Evolutionary conservation across 257 asterid genomes (phyloP).

Genomic region (Linderniella brevidens): DNA sequence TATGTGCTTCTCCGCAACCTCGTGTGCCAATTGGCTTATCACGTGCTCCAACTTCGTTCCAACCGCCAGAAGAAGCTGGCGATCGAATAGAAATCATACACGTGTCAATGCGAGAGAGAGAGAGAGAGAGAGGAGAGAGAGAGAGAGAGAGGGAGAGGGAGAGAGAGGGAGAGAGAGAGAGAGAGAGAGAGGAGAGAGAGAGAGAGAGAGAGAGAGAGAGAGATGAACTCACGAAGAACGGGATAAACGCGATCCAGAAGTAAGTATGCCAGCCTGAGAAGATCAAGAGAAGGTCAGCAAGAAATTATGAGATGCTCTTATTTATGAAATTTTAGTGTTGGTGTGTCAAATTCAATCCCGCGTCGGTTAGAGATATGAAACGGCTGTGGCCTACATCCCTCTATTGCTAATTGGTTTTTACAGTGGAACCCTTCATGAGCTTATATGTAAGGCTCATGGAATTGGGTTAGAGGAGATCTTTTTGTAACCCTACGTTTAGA

Average conservation of each 20-base stretch:
- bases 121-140: neutral
- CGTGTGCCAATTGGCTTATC: conserved; percentile 28
- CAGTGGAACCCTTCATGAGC: too few relatives aligned
- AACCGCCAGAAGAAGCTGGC: conserved; percentile 48
- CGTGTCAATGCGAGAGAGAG: too few relatives aligned
- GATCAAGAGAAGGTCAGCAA: conserved; percentile 3
- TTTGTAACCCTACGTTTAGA: neutral
- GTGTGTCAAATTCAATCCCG: too few relatives aligned
- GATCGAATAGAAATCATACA: neutral
- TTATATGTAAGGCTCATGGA: too few relatives aligned
- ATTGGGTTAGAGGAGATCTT: too few relatives aligned
- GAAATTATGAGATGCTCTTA: too few relatives aligned
- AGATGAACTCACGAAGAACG: conserved; percentile 30
- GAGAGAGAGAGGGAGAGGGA: neutral
- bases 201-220: neutral
- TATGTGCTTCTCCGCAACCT: conserved; percentile 28
- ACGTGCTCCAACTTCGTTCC: conserved; percentile 67
- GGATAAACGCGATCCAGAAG: conserved; percentile 58
- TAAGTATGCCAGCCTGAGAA: conserved; percentile 65
- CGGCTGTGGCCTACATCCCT: too few relatives aligned
- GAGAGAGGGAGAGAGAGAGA: neutral
- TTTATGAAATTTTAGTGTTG: too few relatives aligned
- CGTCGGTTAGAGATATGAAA: too few relatives aligned
- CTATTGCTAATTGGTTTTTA: too few relatives aligned
- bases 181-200: neutral